phyloP scores from a whole-genome alignment of 306 rosid species.

The Biancaea sappan region DNA sequence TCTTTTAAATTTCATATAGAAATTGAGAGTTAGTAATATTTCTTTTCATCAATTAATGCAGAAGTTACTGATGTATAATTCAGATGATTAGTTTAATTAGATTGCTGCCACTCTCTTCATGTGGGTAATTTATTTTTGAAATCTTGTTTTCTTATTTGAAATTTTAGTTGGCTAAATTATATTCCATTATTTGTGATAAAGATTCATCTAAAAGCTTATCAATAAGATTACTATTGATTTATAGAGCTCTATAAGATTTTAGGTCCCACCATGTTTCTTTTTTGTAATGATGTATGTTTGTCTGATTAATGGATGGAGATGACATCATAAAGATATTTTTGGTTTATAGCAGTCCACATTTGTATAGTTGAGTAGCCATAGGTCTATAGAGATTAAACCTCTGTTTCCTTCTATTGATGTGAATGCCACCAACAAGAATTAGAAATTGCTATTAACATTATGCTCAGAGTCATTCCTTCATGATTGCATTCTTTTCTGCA shows the following conservation, averaged over 20 bases:
- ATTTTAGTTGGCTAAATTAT: no score
- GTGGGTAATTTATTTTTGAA: no score
- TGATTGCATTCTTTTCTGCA: not conserved
- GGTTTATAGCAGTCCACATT: constrained; percentile 20
- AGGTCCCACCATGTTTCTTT: not conserved
- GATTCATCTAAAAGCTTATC: constrained; percentile 23
- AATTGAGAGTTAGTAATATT: no score
- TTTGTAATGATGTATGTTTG: constrained; percentile 27
- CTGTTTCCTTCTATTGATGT: not conserved
- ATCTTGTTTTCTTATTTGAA: no score
- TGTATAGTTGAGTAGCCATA: constrained; percentile 38
- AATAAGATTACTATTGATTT: constrained; percentile 15
- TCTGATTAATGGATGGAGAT: constrained; percentile 32
- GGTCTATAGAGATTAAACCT: not conserved
- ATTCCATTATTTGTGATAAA: constrained; percentile 63
- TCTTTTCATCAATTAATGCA: no score
- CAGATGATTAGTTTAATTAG: no score
- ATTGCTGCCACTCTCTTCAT: no score
- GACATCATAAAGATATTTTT: constrained; percentile 38
- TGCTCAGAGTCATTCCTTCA: not conserved
- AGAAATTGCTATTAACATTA: not conserved
- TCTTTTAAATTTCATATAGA: no score
- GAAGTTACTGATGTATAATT: no score
- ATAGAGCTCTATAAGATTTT: constrained; percentile 27
- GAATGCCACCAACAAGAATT: constrained; percentile 1